A percentile compares a stretch with the other conserved stretches of the same genome.
These are phyloP conservation scores for Scedosporium apiospermum DNA, from an alignment of 2,329 filamentous ascomycete species.

Conservation along the genomic window DNA sequence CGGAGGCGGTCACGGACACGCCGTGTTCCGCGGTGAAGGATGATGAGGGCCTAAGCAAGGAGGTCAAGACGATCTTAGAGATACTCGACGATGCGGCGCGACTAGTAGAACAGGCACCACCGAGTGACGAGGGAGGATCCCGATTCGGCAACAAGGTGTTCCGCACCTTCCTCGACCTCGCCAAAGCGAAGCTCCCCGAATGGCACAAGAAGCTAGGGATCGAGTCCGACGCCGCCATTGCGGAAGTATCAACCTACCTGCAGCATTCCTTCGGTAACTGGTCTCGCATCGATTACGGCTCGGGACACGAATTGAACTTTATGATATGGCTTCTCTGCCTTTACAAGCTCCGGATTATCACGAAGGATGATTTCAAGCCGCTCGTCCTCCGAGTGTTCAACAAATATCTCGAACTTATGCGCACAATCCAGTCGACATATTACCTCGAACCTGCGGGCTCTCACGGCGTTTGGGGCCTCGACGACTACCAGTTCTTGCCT, in stretches of 20 bases:
- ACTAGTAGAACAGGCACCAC: slow-evolving; percentile 60
- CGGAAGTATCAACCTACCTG: slow-evolving; percentile 73
- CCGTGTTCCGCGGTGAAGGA: slow-evolving; percentile 52
- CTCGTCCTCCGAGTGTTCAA: slow-evolving; percentile 72
- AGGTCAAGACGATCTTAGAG: slow-evolving; percentile 53
- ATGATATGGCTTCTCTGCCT: slow-evolving; percentile 93
- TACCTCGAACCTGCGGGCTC: slow-evolving; percentile 96
- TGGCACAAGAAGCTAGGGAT: slow-evolving; percentile 60
- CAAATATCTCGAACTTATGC: slow-evolving; percentile 80
- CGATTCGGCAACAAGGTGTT: slow-evolving; percentile 94
- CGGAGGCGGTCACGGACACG: slow-evolving; percentile 67
- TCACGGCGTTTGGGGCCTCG: slow-evolving; percentile 94
- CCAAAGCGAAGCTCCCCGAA: slow-evolving; percentile 40
- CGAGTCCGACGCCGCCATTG: slow-evolving; percentile 39
- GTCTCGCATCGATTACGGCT: slow-evolving; percentile 88
- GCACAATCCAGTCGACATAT: slow-evolving; percentile 78
- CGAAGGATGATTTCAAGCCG: slow-evolving; percentile 56
- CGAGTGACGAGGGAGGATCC: slow-evolving; percentile 78
- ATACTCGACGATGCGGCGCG: slow-evolving; percentile 62
- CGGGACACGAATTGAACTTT: slow-evolving; percentile 95
- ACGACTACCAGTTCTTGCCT: slow-evolving; percentile 94
- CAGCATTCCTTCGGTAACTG: slow-evolving; percentile 77
- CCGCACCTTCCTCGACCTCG: slow-evolving; percentile 65
- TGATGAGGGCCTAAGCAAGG: slow-evolving; percentile 44
- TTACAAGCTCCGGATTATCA: slow-evolving; percentile 63